These are phyloP conservation scores for Solanum hybrid DNA, from an alignment of 305 asterid species.

Conservation along the genomic window DNA sequence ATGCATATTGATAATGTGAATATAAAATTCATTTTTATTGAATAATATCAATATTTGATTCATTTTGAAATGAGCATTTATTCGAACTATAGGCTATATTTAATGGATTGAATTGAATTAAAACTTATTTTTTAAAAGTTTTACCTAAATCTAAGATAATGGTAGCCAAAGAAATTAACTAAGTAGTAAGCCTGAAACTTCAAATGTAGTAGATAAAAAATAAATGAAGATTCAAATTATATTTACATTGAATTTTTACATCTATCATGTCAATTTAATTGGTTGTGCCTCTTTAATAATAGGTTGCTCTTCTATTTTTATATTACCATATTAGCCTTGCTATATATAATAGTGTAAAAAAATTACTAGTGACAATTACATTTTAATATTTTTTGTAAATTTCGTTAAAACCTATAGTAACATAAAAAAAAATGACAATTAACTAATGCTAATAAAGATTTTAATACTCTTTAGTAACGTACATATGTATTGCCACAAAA, in stretches of 20 bases:
- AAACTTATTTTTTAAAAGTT: too few relatives aligned
- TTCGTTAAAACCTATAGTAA: too few relatives aligned
- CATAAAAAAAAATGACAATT: rapidly evolving
- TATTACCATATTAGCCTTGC: background rate
- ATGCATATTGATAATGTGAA: background rate
- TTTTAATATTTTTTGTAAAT: too few relatives aligned
- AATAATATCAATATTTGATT: background rate
- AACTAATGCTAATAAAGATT: background rate
- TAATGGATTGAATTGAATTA: background rate
- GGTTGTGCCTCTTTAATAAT: background rate
- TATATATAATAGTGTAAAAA: background rate
- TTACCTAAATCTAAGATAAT: background rate
- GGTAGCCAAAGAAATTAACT: background rate
- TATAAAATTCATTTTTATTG: background rate
- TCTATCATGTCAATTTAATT: background rate
- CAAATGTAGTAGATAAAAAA: background rate
- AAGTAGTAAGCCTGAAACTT: background rate
- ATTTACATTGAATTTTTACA: background rate
- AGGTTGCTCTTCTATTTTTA: background rate
- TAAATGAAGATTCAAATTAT: background rate
- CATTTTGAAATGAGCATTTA: background rate
- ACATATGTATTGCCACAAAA: background rate
- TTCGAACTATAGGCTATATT: background rate
- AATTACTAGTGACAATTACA: background rate
- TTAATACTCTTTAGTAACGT: background rate